These are phyloP conservation scores for Pneumocystis wakefieldiae DNA, from an alignment of 1,139 yeast species.

Conservation along the genomic window DNA sequence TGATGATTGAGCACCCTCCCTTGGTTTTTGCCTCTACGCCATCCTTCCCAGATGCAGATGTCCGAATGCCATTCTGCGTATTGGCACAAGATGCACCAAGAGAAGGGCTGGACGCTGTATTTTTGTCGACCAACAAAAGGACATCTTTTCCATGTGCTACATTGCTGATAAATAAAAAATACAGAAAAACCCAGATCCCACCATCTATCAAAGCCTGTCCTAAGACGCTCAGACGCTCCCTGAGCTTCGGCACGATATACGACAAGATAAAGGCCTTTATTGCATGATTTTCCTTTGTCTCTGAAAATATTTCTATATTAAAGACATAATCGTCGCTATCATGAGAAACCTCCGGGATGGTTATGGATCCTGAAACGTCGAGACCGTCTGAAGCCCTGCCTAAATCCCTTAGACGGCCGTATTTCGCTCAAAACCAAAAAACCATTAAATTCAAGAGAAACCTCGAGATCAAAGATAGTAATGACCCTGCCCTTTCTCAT, in stretches of 20 bases:
- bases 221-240: slow-evolving; percentile 44
- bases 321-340: slow-evolving; percentile 75
- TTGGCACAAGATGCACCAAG: slow-evolving; percentile 14
- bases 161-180: neutral
- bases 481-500: slow-evolving; percentile 96
- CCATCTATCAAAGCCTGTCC: slow-evolving; percentile 56
- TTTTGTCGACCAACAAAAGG: slow-evolving; percentile 55
- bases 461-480: slow-evolving; percentile 67
- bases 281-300: slow-evolving; percentile 37
- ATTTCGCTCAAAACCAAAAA: slow-evolving; percentile 15
- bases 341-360: slow-evolving; percentile 87
- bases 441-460: slow-evolving; percentile 50
- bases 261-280: slow-evolving; percentile 41
- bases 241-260: slow-evolving; percentile 52
- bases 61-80: neutral
- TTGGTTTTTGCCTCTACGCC: slow-evolving; percentile 6
- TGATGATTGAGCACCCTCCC: slow-evolving; percentile 15
- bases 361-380: slow-evolving; percentile 47
- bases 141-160: slow-evolving; percentile 66
- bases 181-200: neutral
- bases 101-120: slow-evolving; percentile 53
- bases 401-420: neutral
- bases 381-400: slow-evolving; percentile 22
- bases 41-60: slow-evolving; percentile 7
- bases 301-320: slow-evolving; percentile 43